Percentiles rank a stretch among this genome's conserved stretches.
Conservation (phyloP, 23 red algal genomes). For the Gracilaria domingensis region DNA sequence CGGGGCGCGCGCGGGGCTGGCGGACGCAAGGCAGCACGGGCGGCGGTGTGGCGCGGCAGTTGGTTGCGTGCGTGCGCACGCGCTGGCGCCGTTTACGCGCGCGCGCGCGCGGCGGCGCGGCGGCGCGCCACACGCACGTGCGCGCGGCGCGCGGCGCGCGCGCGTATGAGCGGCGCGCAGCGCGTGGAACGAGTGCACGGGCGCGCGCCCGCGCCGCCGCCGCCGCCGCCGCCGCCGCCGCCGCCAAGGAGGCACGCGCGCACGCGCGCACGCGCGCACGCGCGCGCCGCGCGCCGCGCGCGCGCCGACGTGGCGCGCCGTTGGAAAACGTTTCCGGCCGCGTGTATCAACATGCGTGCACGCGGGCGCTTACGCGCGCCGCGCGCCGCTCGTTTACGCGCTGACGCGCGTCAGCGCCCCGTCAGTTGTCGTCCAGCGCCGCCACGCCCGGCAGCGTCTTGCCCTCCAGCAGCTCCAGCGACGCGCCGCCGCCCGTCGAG, state of each 20-base stretch:
- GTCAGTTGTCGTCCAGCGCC: slow-evolving; percentile 85
- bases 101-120: neutral
- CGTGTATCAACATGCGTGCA: too few relatives aligned
- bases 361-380: neutral
- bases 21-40: too few relatives aligned
- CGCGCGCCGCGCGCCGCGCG: neutral
- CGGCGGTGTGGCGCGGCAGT: neutral
- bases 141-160: neutral
- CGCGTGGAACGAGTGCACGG: neutral
- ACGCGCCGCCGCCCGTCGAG: slow-evolving; percentile 97
- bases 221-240: neutral
- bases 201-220: neutral
- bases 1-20: too few relatives aligned
- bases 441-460: slow-evolving; percentile 97
- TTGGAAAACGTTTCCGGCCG: too few relatives aligned
- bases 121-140: neutral
- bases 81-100: neutral
- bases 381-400: too few relatives aligned
- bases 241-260: neutral
- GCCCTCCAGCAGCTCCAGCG: slow-evolving; percentile 96
- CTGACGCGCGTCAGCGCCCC: too few relatives aligned
- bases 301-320: too few relatives aligned
- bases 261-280: neutral
- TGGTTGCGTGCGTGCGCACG: neutral
- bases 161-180: neutral